These are phyloP conservation scores for Metarhizium sp. DNA, from an alignment of 2,329 filamentous ascomycete species.

Conservation along the genomic window DNA sequence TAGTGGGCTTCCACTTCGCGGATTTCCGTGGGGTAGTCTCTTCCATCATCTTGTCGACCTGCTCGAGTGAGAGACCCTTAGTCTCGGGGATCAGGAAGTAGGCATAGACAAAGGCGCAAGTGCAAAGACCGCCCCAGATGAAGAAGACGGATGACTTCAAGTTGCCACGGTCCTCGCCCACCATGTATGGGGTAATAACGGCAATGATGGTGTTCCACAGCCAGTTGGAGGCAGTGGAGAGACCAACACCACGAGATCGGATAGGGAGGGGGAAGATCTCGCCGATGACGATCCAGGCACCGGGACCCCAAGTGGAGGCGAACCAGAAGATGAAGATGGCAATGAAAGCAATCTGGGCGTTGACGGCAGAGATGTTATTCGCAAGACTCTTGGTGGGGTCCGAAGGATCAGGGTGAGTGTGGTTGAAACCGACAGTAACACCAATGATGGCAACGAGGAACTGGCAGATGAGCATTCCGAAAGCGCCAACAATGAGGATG, in stretches of 20 bases:
- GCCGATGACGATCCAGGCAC: slow-evolving; percentile 73
- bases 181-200: slow-evolving; percentile 67
- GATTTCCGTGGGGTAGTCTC: slow-evolving; percentile 72
- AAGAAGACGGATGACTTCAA: slow-evolving; percentile 64
- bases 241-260: slow-evolving; percentile 75
- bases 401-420: slow-evolving; percentile 35
- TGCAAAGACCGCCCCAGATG: slow-evolving; percentile 63
- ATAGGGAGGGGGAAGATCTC: slow-evolving; percentile 88
- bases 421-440: slow-evolving; percentile 48
- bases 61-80: slow-evolving; percentile 68
- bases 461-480: slow-evolving; percentile 78
- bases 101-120: slow-evolving; percentile 49
- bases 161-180: slow-evolving; percentile 52
- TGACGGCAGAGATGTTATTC: slow-evolving; percentile 47
- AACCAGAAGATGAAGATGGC: slow-evolving; percentile 93
- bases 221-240: slow-evolving; percentile 87
- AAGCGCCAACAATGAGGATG: slow-evolving; percentile 68
- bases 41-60: slow-evolving; percentile 83
- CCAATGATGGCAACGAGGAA: slow-evolving; percentile 77
- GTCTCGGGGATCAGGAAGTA: slow-evolving; percentile 69
- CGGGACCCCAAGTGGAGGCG: slow-evolving; percentile 79
- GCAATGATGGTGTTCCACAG: slow-evolving; percentile 71
- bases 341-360: slow-evolving; percentile 77
- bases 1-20: slow-evolving; percentile 63
- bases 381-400: slow-evolving; percentile 29